phyloP scores from a whole-genome alignment of 164 flowering plant genomes.

The Nelumbo lutea region DNA sequence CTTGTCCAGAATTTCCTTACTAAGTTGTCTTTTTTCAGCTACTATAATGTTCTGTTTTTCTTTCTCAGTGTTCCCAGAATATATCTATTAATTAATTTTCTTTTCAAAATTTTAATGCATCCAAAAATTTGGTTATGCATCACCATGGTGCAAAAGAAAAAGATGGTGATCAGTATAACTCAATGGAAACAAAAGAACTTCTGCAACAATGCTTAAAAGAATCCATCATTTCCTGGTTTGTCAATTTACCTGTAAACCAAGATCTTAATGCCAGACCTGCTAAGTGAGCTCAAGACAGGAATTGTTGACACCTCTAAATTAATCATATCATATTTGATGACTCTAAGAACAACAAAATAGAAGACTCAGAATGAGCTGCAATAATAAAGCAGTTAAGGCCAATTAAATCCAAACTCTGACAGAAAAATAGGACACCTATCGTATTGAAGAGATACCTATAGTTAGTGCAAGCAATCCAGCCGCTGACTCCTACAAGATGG shows the following conservation, averaged over 20 bases:
- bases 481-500: conserved; percentile 24
- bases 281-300: conserved; percentile 41
- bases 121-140: not conserved
- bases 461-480: conserved; percentile 28
- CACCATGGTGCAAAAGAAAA: too few species aligned
- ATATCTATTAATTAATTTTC: too few species aligned
- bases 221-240: not conserved
- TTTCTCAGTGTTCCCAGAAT: too few species aligned
- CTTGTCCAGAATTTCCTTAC: too few species aligned
- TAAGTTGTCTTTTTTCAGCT: too few species aligned
- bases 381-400: not conserved
- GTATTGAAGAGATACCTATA: conserved; percentile 7
- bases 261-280: conserved; percentile 57
- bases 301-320: conserved; percentile 68
- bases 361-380: not conserved
- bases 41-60: too few species aligned
- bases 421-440: too few species aligned
- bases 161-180: too few species aligned
- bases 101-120: not conserved
- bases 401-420: too few species aligned
- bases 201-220: too few species aligned
- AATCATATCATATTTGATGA: conserved; percentile 61
- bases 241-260: conserved; percentile 66
- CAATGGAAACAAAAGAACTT: too few species aligned
- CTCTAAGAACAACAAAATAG: conserved; percentile 20